Conservation (phyloP, 148 eudicot species). For the Vaccinium macrocarpon region DNA sequence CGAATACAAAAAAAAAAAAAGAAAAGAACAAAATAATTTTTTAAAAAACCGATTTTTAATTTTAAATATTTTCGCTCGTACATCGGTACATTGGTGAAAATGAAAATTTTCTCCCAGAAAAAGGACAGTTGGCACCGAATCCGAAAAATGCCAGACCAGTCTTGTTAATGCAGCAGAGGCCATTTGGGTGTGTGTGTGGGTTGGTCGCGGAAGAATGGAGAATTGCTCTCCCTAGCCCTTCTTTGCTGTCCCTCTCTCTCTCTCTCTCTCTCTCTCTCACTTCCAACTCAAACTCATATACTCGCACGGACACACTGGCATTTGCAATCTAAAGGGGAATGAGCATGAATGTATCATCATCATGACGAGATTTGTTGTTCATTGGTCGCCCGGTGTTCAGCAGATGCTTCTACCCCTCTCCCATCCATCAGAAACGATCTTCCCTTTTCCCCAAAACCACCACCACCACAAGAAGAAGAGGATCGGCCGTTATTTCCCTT, state of each 20-base stretch:
- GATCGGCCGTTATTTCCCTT: background rate
- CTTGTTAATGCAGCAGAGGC: too few species aligned
- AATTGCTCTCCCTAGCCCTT: too few species aligned
- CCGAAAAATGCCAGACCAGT: too few species aligned
- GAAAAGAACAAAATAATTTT: too few species aligned
- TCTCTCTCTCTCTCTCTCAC: background rate
- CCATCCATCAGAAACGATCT: background rate
- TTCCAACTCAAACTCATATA: background rate
- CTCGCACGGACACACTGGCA: background rate
- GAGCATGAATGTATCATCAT: background rate
- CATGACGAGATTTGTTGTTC: constrained; percentile 17
- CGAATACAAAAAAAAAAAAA: too few species aligned
- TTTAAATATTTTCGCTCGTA: too few species aligned
- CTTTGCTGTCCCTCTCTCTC: background rate
- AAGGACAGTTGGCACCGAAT: too few species aligned
- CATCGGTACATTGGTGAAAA: too few species aligned
- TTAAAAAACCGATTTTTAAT: too few species aligned
- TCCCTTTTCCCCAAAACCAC: background rate
- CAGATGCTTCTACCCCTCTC: background rate
- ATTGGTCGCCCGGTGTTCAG: background rate
- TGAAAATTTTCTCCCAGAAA: too few species aligned
- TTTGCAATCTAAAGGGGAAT: background rate
- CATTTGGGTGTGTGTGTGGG: too few species aligned
- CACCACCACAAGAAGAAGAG: background rate
- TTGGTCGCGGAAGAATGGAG: too few species aligned